Percentiles rank a stretch among this genome's conserved stretches.
Conservation (phyloP, 2,329 filamentous ascomycete genomes). For the Fusarium sp. region DNA sequence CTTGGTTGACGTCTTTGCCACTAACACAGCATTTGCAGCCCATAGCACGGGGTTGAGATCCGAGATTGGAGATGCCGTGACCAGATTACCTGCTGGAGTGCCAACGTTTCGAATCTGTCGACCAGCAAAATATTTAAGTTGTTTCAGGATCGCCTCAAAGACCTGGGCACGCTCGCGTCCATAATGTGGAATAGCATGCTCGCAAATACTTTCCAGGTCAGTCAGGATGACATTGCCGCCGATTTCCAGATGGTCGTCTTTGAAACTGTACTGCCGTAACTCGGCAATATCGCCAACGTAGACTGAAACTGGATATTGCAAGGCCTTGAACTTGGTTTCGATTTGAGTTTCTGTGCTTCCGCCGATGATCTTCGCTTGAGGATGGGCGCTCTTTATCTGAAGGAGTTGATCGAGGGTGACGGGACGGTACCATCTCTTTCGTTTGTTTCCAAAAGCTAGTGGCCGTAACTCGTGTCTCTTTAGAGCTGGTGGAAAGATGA, state of each 20-base stretch:
- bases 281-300: conserved; percentile 95
- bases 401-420: conserved; percentile 87
- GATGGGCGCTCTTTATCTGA: conserved; percentile 88
- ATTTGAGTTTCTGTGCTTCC: conserved; percentile 98
- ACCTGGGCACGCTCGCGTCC: conserved; percentile 78
- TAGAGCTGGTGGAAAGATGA: conserved; percentile 91
- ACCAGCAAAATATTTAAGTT: conserved; percentile 93
- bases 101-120: conserved; percentile 98
- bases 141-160: conserved; percentile 91
- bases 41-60: conserved; percentile 96
- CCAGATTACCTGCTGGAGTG: conserved; percentile 92
- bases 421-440: conserved; percentile 92
- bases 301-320: conserved; percentile 89
- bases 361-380: conserved; percentile 91
- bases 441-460: conserved; percentile 91
- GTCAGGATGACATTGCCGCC: conserved; percentile 94
- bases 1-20: conserved; percentile 79
- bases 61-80: conserved; percentile 94
- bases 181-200: conserved; percentile 82
- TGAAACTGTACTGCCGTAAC: conserved; percentile 81
- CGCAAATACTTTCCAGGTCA: conserved; percentile 86
- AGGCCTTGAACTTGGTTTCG: conserved; percentile 96
- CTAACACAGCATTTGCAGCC: conserved; percentile 81
- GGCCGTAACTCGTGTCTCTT: conserved; percentile 85
- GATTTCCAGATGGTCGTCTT: conserved; percentile 86